Evolutionary conservation across 2,329 filamentous ascomycete genomes (phyloP), one percentile per base, ranked within the genome.

Genomic region (Atkinsonella hypoxylon): DNA sequence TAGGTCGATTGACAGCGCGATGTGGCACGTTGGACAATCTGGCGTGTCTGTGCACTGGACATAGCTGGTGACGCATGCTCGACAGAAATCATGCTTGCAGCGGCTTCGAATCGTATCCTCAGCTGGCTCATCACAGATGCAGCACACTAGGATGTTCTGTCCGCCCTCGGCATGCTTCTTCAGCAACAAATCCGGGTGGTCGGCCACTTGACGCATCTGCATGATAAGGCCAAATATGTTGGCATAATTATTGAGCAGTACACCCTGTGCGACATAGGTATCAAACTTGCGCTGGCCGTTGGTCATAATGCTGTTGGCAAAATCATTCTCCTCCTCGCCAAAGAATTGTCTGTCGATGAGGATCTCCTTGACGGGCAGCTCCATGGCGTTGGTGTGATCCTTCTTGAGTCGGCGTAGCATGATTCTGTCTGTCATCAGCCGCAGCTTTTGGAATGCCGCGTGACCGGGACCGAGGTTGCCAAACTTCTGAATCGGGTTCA

Each of bases 191-290:
- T 98, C 93, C 0, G 93, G 93, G 63, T 98, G 93, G 58, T 98
- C 93, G 8, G 93, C 89, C 26, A 96, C 88, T 70, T 98, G 93
- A 50, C 93, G 85, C 91, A 98, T 97, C 67, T 95, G 90, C 89
- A 97, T 97, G 62, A 98, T 96, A 50, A 98, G 77, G 62, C 90
- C 91, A 61, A 98, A 98, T 57, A 98, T 97, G 65, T 98, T 98
- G 71, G 93, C 93, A 59, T 97, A 97, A 64, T 96, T 95, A 74
- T 97, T 89, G 54, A 98, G 78, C 67, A 98, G 81, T 18, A 97
- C 91, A 71, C 89, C 90, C 56, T 89, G 87, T 17, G 89, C 85
- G 38, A 97, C 93, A 58, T 97, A 98, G 0, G 90, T 97, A 62
- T 97, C 88, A 58, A 97, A 98, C 59, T 89, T 83, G 54, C 93